Base-by-base conservation (phyloP, 75 land plant genomes). In the Azolla pinnata region DNA sequence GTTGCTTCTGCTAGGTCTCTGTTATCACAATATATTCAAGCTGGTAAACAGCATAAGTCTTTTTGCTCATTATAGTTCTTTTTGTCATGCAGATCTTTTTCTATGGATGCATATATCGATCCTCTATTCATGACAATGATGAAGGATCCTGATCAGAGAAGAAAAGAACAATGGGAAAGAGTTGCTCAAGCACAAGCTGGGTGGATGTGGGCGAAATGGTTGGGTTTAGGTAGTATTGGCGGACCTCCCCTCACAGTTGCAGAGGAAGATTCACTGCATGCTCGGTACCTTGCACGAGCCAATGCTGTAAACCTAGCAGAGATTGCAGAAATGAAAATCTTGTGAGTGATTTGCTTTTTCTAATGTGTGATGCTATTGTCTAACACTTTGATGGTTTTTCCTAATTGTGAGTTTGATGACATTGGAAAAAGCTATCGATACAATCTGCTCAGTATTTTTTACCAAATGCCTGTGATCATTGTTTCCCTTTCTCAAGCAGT, bases 291-390 rank as follows among this genome's bases (percentile, higher is more conserved):
- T 53, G 81, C 96, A 18, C 86, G 92, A 65, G 90, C 98, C 61
- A 93, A 88, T 77, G 84, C 90, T 33, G 70, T 85, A 44, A 93
- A 93, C 69, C 82, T 93, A 27, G 74, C 96, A 62, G 96, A 93
- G 71, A 87, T 93, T 68, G 84, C 98, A 35, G 98, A 93, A 69
- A 93, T 93, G 98, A 93, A 93, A 71, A 93, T 93, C 58, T 71
- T 93, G 98, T 93, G 75, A 70, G 90, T 21, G 33, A 4, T 26
- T 67, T n/a, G n/a, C n/a, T n/a, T 16, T 30, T 45, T 24, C 2
- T 58, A 24, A 45, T 54, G 33, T 31, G 34, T 32, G n/a, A n/a
- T n/a, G n/a, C n/a, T n/a, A n/a, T n/a, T n/a, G n/a, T n/a, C n/a
- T n/a, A n/a, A n/a, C n/a, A n/a, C n/a, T n/a, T n/a, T n/a, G n/a